Evolutionary conservation across 495 filamentous ascomycete species (phyloP), one percentile per base, ranked within the genome.

Genomic region (Penicillium fimorum): DNA sequence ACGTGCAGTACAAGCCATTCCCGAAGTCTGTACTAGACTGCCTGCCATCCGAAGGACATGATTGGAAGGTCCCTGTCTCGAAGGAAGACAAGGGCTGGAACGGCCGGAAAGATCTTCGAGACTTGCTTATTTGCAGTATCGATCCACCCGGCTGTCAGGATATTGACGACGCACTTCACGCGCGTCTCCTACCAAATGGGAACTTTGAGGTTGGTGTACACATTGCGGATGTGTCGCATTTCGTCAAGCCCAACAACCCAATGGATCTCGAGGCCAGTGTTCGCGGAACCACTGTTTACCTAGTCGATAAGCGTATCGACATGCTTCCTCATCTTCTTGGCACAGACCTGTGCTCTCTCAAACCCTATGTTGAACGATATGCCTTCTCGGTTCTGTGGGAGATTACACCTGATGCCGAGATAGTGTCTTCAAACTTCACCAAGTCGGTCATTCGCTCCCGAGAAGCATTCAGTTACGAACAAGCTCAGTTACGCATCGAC

Each of bases 381-480:
- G 92, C 95, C 12, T 98, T 98, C 72, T 97, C 94, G 6, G 87
- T 90, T 4, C 73, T 96, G 8, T 98, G 94, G 95, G 95, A 98
- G 69, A 76, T 98, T 52, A 89, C 89, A 1, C 79, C 87, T 13
- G 79, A 92, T 50, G 94, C 91, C 15, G 87, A 97, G 50, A 87
- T 96, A 55, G 83, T 97, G 35, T 87, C 81, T 47, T 77, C 84
- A 12, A 71, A 87, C 27, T 98, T 97, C 70, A 94, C 91, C 25
- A 97, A 98, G 74, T 97, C 95, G 13, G 93, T 97, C 40, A 98
- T 98, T 72, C 89, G 89, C 58, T 97, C 94, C n/a, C 85, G 92
- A 24, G 93, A 97, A 72, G 94, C 95, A 13, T 98, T 97, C 73
- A 94, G 89, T 74, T 98, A 98, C 75, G 93, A 97, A 65, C 86